Conservation (phyloP, 2,329 filamentous ascomycete genomes). For the Stagonosporopsis rhizophila region DNA sequence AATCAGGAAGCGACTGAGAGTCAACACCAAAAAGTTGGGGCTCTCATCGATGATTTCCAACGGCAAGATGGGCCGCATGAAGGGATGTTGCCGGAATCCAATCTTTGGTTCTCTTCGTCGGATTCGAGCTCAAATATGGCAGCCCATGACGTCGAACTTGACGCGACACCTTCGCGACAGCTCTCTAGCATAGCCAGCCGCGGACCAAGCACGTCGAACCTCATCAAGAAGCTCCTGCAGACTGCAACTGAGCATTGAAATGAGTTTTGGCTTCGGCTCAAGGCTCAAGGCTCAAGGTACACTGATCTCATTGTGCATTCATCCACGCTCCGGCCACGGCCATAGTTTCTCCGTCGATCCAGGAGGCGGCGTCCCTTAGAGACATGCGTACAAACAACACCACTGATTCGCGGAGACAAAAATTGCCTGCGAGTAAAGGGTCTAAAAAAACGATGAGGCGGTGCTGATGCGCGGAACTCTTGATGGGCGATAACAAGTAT, state of each 20-base stretch:
- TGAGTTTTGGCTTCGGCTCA: neutral
- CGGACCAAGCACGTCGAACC: neutral
- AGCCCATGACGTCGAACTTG: neutral
- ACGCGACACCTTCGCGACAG: too few relatives aligned
- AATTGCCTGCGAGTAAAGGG: neutral
- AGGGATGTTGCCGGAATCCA: neutral
- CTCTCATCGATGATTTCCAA: neutral
- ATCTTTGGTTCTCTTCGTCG: neutral
- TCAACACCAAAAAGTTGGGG: constrained; percentile 10
- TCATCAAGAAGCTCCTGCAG: neutral
- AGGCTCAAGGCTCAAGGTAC: constrained; percentile 5
- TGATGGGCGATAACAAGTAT: constrained; percentile 7
- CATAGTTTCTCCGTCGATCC: constrained; percentile 4
- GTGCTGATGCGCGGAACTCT: constrained; percentile 10
- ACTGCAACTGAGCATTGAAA: neutral
- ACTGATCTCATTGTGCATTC: constrained; percentile 5
- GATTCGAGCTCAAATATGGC: neutral
- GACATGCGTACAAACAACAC: neutral
- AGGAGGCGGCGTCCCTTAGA: neutral
- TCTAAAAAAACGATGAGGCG: constrained; percentile 3
- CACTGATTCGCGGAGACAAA: constrained; percentile 6
- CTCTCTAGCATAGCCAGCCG: neutral
- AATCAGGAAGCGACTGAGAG: neutral
- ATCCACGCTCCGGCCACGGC: constrained; percentile 7
- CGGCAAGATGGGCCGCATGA: neutral